These are phyloP conservation scores for Malassezia brasiliensis DNA, from an alignment of 1,284 basidiomycete species.

Conservation along the genomic window DNA sequence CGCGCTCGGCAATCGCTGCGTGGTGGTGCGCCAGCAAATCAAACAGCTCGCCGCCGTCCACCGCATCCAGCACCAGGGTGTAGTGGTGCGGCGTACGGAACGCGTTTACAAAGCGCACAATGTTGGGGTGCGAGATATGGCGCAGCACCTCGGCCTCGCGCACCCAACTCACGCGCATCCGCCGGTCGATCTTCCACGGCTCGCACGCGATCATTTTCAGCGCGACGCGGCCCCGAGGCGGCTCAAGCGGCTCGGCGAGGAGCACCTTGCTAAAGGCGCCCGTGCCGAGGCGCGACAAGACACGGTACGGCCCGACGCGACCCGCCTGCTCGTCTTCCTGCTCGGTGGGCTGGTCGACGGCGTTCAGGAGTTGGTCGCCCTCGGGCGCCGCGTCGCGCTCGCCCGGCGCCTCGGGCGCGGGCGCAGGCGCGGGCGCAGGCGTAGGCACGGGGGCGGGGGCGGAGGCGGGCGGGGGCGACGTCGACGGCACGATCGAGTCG, in stretches of 20 bases:
- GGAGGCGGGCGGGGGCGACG: not conserved
- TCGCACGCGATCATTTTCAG: constrained; percentile 70
- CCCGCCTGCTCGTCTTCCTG: constrained; percentile 32
- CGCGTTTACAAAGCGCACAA: constrained; percentile 64
- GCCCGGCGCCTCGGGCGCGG: too few species aligned
- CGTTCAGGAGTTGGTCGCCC: not conserved
- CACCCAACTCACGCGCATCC: constrained; percentile 72
- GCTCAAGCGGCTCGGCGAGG: constrained; percentile 14
- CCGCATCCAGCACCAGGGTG: constrained; percentile 68
- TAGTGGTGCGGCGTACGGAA: constrained; percentile 68
- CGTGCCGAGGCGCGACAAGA: constrained; percentile 35
- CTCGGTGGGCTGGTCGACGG: constrained; percentile 21
- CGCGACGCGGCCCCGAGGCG: constrained; percentile 56
- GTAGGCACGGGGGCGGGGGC: too few species aligned
- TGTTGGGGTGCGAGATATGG: constrained; percentile 75
- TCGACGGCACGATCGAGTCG: constrained; percentile 19
- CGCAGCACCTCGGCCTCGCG: constrained; percentile 77
- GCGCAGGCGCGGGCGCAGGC: not conserved
- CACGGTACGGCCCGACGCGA: constrained; percentile 29
- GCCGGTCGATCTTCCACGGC: constrained; percentile 55
- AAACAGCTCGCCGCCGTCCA: constrained; percentile 74
- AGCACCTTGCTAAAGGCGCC: constrained; percentile 46
- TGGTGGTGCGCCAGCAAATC: constrained; percentile 61
- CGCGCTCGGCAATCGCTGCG: constrained; percentile 52
- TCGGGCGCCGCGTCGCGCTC: too few species aligned